Evolutionary conservation across 192 early-diverging fungal genomes (phyloP), one percentile per base, ranked within the genome.

Genomic region (Phycomyces nitens): DNA sequence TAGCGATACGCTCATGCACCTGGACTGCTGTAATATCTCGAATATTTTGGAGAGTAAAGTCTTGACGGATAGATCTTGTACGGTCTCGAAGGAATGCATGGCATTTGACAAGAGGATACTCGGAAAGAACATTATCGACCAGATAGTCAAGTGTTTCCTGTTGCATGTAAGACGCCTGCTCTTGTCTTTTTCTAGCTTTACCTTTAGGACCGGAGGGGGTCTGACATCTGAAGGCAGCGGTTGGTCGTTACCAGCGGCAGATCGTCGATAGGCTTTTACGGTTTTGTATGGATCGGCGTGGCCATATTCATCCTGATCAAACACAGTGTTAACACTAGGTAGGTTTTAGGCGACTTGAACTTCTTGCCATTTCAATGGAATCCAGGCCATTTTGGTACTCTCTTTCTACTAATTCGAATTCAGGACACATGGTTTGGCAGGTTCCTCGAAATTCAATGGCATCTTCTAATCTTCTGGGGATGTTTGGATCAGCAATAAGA

Each of bases 141-240:
- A 90, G 58, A 54, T 90, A 86, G 47, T 88, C 85, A n/a, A 92
- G 60, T 0, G 89, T 90, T 16, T 64, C 44, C 77, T 79, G 38
- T 14, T 18, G 11, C 12, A 47, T 14, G 44, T 47, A n/a, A n/a
- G 18, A n/a, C 2, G 11, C 12, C 44, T 14, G 3, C 18, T 14
- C 12, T 14, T 47, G 4, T 47, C 11, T 47, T 18, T 47, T 47
- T 47, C 44, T 47, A 11, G 15, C 4, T 47, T 47, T 70, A 90
- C 87, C 26, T 83, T 57, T 29, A 97, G 72, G 14, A 90, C 84
- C 7, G 72, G 60, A 0, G 93, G 86, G 54, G 94, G 90, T 14
- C 93, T 88, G 40, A 97, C 87, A 73, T 97, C 95, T 58, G 86
- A 89, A 0, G 94, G 95, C 26, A 97, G 71, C 3, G 91, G 85